Percentiles rank a stretch among this genome's conserved stretches.
phyloP scores from a whole-genome alignment of 2,329 filamentous ascomycete species.

The Fusarium multiceps region DNA sequence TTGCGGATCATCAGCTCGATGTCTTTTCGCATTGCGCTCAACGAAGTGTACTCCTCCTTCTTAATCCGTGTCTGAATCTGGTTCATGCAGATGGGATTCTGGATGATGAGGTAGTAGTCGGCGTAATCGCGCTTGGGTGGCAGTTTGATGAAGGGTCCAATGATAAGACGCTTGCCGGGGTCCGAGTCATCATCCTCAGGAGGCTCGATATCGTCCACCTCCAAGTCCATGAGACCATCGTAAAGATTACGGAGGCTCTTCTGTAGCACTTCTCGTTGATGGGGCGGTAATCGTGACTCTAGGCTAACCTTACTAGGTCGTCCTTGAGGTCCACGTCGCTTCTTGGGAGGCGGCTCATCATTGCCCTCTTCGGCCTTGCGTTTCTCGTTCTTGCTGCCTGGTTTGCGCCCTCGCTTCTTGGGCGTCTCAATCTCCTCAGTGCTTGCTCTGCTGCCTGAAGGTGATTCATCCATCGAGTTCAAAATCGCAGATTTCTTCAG shows the following conservation, averaged over 20 bases:
- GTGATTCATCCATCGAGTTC: conserved; percentile 71
- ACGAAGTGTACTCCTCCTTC: conserved; percentile 87
- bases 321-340: conserved; percentile 77
- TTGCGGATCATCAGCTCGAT: conserved; percentile 88
- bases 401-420: conserved; percentile 89
- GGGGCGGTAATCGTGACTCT: conserved; percentile 66
- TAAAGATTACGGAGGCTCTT: conserved; percentile 81
- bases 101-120: conserved; percentile 95
- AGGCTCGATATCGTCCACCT: conserved; percentile 77
- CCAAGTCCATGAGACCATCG: conserved; percentile 83
- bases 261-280: conserved; percentile 82
- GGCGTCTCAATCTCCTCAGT: conserved; percentile 81
- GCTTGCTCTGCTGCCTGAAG: conserved; percentile 81
- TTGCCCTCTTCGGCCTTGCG: conserved; percentile 87
- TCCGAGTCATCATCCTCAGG: conserved; percentile 68
- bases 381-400: conserved; percentile 79
- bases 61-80: conserved; percentile 95
- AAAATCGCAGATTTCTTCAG: conserved; percentile 63
- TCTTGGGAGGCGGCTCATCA: conserved; percentile 81
- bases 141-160: conserved; percentile 92
- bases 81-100: conserved; percentile 94
- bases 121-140: conserved; percentile 90
- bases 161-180: conserved; percentile 79
- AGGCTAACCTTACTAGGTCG: conserved; percentile 70
- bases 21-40: conserved; percentile 85